Base-by-base conservation (phyloP, 202 grass and related monocot genomes). In the Elaeis oleifera region DNA sequence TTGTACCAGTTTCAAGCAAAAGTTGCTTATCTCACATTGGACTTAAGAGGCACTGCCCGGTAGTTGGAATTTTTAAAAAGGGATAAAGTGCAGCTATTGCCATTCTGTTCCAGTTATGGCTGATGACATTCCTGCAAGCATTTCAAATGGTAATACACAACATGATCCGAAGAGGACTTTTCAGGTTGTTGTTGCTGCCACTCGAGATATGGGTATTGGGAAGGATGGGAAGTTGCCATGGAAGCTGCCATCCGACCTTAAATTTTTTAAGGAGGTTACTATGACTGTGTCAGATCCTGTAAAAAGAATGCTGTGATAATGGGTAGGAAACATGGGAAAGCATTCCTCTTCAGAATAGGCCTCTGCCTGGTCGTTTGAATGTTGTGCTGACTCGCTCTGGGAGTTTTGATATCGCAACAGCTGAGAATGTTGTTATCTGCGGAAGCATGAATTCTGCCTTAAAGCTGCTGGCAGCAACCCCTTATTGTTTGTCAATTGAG, bases 321-420 rank as follows among this genome's bases (percentile, higher is more conserved):
- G 90, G 90, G 90, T 17, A 84, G 90, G 67, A 90, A 72, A 88
- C 90, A 52, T 96, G 90, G 89, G 90, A 96, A 69, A 88, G 83
- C 69, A 80, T 96, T 77, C 86, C 90, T 20, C 63, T 76, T 50
- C 58, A 71, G 27, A 60, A 57, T 56, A 84, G 90, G 67, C 86
- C 90, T 31, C 77, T 96, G 58, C 69, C 80, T 72, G 90, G 90
- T 58, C 83, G 81, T 63, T 71, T 90, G 78, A 90, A 96, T 72
- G 73, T 96, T 25, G 78, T 96, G 71, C 63, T 96, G 50, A 96
- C 86, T 74, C 78, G 81, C 13, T 96, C 90, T 49, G 86, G 72
- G 54, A 90, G 77, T 80, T 96, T 90, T 65, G 83, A 85, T 73
- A 85, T 96, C 66, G 81, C 86, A 21, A 83, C 86, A n/a, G 64